A percentile compares a stretch with the other conserved stretches of the same genome.
phyloP scores from a whole-genome alignment of 768 basidiomycete species.

The Tulasnella sp. region DNA sequence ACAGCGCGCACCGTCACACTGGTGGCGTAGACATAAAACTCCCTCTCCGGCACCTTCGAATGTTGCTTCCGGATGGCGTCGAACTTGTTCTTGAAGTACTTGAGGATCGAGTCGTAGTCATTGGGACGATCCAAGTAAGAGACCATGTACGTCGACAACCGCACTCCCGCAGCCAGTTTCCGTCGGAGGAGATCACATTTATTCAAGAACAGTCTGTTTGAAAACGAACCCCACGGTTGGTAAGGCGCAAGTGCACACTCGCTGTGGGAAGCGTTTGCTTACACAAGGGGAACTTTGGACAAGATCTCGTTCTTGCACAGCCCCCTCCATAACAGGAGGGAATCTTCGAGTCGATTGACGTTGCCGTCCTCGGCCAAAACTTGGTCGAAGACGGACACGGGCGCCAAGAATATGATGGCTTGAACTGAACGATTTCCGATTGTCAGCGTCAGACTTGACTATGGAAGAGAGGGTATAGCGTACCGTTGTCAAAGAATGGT shows the following conservation, averaged over 20 bases:
- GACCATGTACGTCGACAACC: conserved; percentile 50
- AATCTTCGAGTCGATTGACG: conserved; percentile 17
- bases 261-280: neutral
- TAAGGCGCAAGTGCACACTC: neutral
- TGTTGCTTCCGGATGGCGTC: conserved; percentile 11
- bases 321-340: conserved; percentile 16
- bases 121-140: conserved; percentile 46
- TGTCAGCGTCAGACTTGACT: neutral
- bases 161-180: conserved; percentile 56
- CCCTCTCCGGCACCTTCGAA: conserved; percentile 6
- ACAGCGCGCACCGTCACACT: conserved; percentile 5
- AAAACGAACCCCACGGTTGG: neutral
- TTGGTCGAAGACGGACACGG: conserved; percentile 17
- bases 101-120: conserved; percentile 63
- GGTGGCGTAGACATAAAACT: conserved; percentile 13
- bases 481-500: conserved; percentile 19
- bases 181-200: conserved; percentile 52
- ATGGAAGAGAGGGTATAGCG: neutral
- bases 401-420: conserved; percentile 25
- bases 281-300: conserved; percentile 24
- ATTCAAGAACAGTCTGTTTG: conserved; percentile 13
- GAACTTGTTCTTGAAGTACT: conserved; percentile 29
- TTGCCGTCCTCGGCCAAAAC: conserved; percentile 15
- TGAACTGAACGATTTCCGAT: conserved; percentile 6
- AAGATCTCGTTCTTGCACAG: conserved; percentile 9